Evolutionary conservation across 345 rosid species (phyloP).

Genomic region (Lepidium sativum): DNA sequence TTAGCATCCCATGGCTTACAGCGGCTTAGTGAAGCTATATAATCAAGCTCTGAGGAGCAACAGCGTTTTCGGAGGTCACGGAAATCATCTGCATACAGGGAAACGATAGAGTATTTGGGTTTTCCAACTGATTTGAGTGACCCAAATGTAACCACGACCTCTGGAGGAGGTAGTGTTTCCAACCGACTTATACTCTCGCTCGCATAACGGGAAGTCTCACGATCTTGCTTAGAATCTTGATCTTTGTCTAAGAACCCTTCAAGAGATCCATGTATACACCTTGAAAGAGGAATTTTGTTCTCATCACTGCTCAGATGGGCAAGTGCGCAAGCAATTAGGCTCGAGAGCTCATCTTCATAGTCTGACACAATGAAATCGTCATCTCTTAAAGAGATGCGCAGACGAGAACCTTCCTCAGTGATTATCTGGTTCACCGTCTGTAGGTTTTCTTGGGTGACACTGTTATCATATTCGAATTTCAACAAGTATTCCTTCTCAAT

Average conservation of each 20-base stretch:
- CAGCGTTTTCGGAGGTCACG: constrained; percentile 60
- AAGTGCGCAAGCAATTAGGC: constrained; percentile 85
- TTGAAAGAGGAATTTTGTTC: constrained; percentile 31
- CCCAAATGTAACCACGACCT: constrained; percentile 52
- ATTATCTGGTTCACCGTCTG: constrained; percentile 45
- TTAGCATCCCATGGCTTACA: constrained; percentile 94
- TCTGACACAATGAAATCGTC: constrained; percentile 59
- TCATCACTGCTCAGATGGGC: constrained; percentile 32
- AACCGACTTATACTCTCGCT: constrained; percentile 64
- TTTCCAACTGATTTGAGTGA: constrained; percentile 50
- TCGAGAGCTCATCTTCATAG: constrained; percentile 85
- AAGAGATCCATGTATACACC: constrained; percentile 47
- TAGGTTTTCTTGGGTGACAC: constrained; percentile 33
- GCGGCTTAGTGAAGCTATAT: constrained; percentile 76
- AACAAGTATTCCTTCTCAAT: constrained; percentile 53
- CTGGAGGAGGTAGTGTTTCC: constrained; percentile 54
- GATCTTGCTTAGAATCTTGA: constrained; percentile 33
- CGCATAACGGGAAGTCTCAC: constrained; percentile 48
- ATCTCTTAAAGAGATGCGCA: constrained; percentile 55
- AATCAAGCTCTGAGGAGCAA: constrained; percentile 75
- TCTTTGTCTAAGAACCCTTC: constrained; percentile 52
- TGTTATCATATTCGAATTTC: constrained; percentile 39
- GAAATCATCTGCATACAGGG: constrained; percentile 67
- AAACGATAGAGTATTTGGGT: constrained; percentile 71
- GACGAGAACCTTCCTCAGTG: constrained; percentile 66